Base-by-base conservation (phyloP, 2,329 filamentous ascomycete species). In the Blumeria hordei region DNA sequence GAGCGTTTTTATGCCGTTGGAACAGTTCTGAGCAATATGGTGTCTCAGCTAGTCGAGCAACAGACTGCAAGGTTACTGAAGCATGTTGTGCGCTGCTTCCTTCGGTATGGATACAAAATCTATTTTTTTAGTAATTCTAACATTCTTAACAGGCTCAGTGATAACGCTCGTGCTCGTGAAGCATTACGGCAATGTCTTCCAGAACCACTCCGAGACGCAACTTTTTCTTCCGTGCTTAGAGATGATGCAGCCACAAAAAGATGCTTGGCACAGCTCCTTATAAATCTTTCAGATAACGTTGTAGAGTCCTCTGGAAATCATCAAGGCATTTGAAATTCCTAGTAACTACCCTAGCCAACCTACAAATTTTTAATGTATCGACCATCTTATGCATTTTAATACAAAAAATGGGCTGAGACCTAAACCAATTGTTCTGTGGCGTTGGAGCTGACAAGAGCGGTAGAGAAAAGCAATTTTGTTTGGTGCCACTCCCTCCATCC, bases 1-100 rank as follows among this genome's bases (percentile, higher is more conserved):
- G 92, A 98, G 72, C 79, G 92, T 18, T 98, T 98, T 70, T 98
- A 96, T 63, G 92, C 92, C 7, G 92, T 98, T 5, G 92, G 92
- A 6, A 98, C 92, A 1, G 92, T 98, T 6, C 73, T 98, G 41
- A 94, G 87, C 71, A 98, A 96, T 67, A 98, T 98, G 92, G 92
- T 98, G 56, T 88, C 84, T 54, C 90, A 96, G 70, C 77, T 98
- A 39, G 92, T 96, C 41, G 92, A 98, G 69, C 90, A 94, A 65
- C 92, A 98, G 70, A 98, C 92, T 1, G 92, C 94, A 34, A 78
- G 92, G 54, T 74, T 98, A 50, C 78, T 98, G 28, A 98, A 98
- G 76, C 92, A 98, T 66, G 92, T 98, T 56, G 92, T 98, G 36
- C 77, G 92, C 61, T 98, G 92, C 70, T 98, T 98, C 68, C 76